Base-by-base conservation (phyloP, 192 early-diverging fungal species). In the Entrophospora sp. region DNA sequence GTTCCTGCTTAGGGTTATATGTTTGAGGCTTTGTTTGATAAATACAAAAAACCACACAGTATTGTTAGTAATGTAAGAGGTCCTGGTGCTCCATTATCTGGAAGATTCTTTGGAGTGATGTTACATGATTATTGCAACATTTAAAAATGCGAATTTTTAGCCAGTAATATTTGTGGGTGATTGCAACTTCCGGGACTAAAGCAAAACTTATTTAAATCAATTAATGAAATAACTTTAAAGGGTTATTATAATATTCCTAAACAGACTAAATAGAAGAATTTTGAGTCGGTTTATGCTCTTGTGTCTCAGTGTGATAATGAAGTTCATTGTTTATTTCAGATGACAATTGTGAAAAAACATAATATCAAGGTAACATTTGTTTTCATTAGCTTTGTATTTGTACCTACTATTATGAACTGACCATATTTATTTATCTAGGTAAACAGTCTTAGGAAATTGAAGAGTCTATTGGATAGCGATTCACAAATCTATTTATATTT, bases 101-200 rank as follows among this genome's bases (percentile, higher is more conserved):
- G 18, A 0, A 45, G 9, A 12, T 20, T 45, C 20, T 45, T 45
- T 45, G 14, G 35, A 24, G 35, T 56, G 34, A 13, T 56, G 27
- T 30, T 9, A 35, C 53, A 56, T 56, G 53, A 56, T 56, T 14
- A n/a, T n/a, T n/a, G n/a, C n/a, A n/a, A n/a, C n/a, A n/a, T n/a
- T n/a, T n/a, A n/a, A n/a, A n/a, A n/a, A n/a, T n/a, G n/a, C n/a
- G n/a, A n/a, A n/a, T n/a, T n/a, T n/a, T n/a, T n/a, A n/a, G n/a
- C n/a, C n/a, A n/a, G n/a, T n/a, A n/a, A n/a, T n/a, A n/a, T n/a
- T n/a, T n/a, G n/a, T n/a, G n/a, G n/a, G n/a, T n/a, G n/a, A n/a
- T 32, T 56, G 18, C 30, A 56, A 56, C 2, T 8, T 56, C 16
- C 35, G 18, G 16, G 16, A 35, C 4, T 27, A 5, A 31, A 56